Conservation (phyloP, 164 flowering plant genomes). For the Sextonia rubra region DNA sequence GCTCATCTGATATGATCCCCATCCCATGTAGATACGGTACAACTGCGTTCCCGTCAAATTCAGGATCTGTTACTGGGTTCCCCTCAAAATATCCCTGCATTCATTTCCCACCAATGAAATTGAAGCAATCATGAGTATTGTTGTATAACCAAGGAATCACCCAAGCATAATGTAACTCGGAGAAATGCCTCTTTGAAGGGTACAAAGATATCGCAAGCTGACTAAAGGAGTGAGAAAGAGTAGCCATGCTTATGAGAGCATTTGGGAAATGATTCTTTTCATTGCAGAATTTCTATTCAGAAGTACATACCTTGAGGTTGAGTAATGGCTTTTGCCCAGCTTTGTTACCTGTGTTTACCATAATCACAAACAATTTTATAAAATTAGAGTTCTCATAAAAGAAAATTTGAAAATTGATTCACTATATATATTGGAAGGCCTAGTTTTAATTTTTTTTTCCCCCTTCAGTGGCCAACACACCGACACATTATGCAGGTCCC, state of each 20-base stretch:
- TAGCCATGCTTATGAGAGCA: not conserved
- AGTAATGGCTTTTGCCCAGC: conserved; percentile 22
- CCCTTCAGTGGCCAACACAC: not conserved
- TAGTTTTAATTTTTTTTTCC: not conserved
- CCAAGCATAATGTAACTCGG: too few relatives aligned
- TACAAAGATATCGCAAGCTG: too few relatives aligned
- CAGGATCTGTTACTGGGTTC: conserved; percentile 12
- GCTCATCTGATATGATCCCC: conserved; percentile 24
- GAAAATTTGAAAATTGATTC: not conserved
- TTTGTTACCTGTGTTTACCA: conserved; percentile 23
- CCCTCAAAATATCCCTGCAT: conserved; percentile 21
- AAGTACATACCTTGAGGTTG: conserved; percentile 29
- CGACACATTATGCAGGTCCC: not conserved
- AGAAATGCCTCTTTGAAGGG: too few relatives aligned
- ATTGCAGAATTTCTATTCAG: too few relatives aligned
- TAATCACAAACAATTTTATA: not conserved
- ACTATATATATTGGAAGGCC: not conserved
- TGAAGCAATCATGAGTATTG: not conserved
- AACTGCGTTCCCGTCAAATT: conserved; percentile 2
- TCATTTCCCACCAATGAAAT: not conserved
- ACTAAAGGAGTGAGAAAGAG: not conserved
- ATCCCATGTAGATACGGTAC: conserved; percentile 16
- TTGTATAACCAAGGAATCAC: not conserved
- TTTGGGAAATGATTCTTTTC: too few relatives aligned
- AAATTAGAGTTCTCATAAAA: not conserved